phyloP scores from a whole-genome alignment of 192 early-diverging fungal species.

The Allomyces macrogynus region DNA sequence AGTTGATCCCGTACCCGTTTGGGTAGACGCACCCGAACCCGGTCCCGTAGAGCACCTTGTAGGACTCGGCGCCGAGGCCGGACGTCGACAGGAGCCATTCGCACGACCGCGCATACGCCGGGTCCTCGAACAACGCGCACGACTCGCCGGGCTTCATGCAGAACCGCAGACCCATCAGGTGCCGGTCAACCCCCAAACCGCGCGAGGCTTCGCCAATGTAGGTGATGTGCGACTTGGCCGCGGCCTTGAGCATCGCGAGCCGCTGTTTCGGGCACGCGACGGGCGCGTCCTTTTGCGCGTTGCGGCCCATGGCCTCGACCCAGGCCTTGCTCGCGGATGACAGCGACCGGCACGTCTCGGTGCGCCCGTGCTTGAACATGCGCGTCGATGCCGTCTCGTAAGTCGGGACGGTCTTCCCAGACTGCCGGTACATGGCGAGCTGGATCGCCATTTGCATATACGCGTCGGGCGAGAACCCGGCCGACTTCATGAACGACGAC shows the following conservation, averaged over 20 bases:
- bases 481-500: slow-evolving; percentile 61
- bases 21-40: slow-evolving; percentile 67
- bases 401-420: slow-evolving; percentile 44
- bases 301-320: slow-evolving; percentile 51
- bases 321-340: slow-evolving; percentile 59
- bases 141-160: slow-evolving; percentile 39
- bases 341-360: slow-evolving; percentile 75
- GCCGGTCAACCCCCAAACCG: slow-evolving; percentile 78
- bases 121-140: slow-evolving; percentile 64
- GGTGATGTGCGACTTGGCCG: slow-evolving; percentile 41
- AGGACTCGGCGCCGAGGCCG: slow-evolving; percentile 46
- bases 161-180: slow-evolving; percentile 61
- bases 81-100: slow-evolving; percentile 65
- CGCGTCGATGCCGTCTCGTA: slow-evolving; percentile 61
- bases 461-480: slow-evolving; percentile 65
- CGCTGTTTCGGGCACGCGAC: slow-evolving; percentile 12
- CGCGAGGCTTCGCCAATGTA: slow-evolving; percentile 54
- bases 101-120: slow-evolving; percentile 52
- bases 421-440: slow-evolving; percentile 53
- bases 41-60: slow-evolving; percentile 24
- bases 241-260: slow-evolving; percentile 33
- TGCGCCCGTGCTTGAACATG: slow-evolving; percentile 60
- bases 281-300: slow-evolving; percentile 21
- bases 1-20: slow-evolving; percentile 77
- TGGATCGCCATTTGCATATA: slow-evolving; percentile 83